These are phyloP conservation scores for Sporothrix pallida DNA, from an alignment of 2,329 filamentous ascomycete species.

Conservation along the genomic window DNA sequence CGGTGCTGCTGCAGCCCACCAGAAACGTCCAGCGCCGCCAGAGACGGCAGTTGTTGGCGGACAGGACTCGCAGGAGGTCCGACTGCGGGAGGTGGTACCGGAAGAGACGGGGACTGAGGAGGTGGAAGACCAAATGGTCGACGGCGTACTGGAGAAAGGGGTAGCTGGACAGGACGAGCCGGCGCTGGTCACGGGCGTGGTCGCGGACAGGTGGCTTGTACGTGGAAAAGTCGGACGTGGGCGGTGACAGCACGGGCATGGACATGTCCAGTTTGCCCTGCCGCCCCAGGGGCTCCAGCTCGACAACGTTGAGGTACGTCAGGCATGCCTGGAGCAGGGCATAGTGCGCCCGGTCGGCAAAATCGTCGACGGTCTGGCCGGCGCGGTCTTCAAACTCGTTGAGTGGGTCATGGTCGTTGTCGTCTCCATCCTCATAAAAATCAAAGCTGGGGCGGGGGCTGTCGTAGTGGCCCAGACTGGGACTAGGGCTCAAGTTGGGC, in stretches of 20 bases:
- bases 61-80: conserved; percentile 40
- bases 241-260: background rate
- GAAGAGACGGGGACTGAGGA: conserved; percentile 43
- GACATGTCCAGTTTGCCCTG: conserved; percentile 18
- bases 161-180: conserved; percentile 43
- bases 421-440: background rate
- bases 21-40: conserved; percentile 46
- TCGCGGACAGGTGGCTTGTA: background rate
- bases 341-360: conserved; percentile 44
- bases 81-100: conserved; percentile 45
- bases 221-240: background rate
- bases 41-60: conserved; percentile 42
- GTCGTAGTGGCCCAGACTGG: background rate
- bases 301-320: conserved; percentile 45
- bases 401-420: background rate
- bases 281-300: conserved; percentile 43
- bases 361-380: conserved; percentile 35
- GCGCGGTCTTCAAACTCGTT: no score
- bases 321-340: conserved; percentile 44
- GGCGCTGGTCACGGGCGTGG: conserved; percentile 39
- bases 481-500: background rate
- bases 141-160: conserved; percentile 46
- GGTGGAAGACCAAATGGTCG: conserved; percentile 44
- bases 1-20: conserved; percentile 38
- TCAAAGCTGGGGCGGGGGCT: conserved; percentile 11